These are phyloP conservation scores for Eimeria zaria DNA, from an alignment of 169 alveolate genomes.

Conservation along the genomic window DNA sequence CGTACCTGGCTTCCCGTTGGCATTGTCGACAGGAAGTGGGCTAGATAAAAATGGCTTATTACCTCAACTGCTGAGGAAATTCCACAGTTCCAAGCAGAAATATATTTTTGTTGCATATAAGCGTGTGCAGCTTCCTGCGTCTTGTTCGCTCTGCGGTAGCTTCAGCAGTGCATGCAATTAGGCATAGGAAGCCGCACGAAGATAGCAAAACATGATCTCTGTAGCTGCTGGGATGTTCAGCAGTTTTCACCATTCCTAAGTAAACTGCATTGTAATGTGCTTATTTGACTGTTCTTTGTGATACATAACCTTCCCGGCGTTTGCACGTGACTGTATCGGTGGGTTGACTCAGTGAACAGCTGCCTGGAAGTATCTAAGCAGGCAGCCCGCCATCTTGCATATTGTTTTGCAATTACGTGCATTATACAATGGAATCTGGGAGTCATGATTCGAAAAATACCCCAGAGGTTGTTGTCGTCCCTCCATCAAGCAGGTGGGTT, in stretches of 20 bases:
- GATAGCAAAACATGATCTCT: background rate
- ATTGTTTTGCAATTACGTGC: background rate
- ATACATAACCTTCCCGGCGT: background rate
- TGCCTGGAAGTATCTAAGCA: background rate
- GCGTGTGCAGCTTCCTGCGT: background rate
- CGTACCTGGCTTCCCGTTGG: constrained; percentile 78
- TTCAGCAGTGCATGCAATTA: constrained; percentile 13
- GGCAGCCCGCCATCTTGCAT: background rate
- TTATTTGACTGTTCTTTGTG: background rate
- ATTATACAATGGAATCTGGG: constrained; percentile 29
- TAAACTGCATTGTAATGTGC: background rate
- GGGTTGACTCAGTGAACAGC: background rate
- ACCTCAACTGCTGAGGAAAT: background rate
- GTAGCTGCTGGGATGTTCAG: background rate
- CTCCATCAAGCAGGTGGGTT: constrained; percentile 62
- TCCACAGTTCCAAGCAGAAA: background rate
- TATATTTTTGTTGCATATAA: background rate
- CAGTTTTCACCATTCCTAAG: background rate
- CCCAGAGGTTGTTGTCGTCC: constrained; percentile 56
- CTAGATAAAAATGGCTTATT: background rate
- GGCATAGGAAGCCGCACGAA: constrained; percentile 6
- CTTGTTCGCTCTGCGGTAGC: background rate
- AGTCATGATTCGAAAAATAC: background rate
- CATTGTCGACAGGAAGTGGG: constrained; percentile 10
- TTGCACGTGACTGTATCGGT: background rate